Evolutionary conservation across 768 basidiomycete species (phyloP).

Genomic region (Kwoniella botswanensis): DNA sequence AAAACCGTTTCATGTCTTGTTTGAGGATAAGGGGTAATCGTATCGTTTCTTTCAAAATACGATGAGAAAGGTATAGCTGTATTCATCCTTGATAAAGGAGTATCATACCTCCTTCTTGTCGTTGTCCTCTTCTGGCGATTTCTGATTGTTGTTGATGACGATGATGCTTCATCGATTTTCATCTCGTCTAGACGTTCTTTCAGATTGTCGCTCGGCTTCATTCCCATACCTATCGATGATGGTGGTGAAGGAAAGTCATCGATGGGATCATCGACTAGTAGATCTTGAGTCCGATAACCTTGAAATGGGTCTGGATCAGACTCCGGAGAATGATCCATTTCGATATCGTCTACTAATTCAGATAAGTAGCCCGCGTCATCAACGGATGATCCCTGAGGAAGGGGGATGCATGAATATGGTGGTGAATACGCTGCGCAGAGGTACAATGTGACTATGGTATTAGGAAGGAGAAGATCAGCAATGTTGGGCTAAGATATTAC

Average conservation of each 20-base stretch:
- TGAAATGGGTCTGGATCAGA: too few species aligned
- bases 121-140: neutral
- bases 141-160: neutral
- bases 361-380: neutral
- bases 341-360: too few species aligned
- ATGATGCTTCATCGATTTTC: neutral
- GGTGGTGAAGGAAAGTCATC: neutral
- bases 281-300: neutral
- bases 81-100: neutral
- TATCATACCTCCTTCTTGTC: neutral
- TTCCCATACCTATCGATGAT: neutral
- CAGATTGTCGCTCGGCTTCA: neutral
- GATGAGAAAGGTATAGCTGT: neutral
- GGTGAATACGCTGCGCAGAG: neutral
- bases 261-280: neutral
- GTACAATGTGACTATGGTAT: conserved; percentile 14
- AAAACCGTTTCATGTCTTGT: too few species aligned
- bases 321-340: neutral
- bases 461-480: neutral
- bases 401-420: conserved; percentile 9
- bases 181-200: neutral
- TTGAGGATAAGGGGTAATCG: too few species aligned
- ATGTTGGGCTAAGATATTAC: neutral
- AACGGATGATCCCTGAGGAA: neutral
- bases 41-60: too few species aligned